A percentile compares a stretch with the other conserved stretches of the same genome.
Conservation (phyloP, 208 protist genomes). For the Trypanosoma brucei region DNA sequence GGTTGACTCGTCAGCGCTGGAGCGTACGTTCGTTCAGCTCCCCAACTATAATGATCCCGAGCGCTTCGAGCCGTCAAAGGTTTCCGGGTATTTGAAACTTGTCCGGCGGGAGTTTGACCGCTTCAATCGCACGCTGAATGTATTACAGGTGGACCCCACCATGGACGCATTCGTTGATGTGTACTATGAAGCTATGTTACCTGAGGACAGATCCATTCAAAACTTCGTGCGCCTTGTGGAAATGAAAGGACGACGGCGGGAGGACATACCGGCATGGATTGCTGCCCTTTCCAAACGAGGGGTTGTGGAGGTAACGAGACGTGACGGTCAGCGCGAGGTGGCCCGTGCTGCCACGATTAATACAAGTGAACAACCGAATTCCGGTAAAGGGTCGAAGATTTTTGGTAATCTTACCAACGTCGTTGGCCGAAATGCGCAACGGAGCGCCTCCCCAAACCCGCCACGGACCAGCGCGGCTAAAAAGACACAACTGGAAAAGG, state of each 20-base stretch:
- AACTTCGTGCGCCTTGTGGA: constrained; percentile 84
- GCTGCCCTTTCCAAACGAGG: constrained; percentile 73
- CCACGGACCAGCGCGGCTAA: not conserved
- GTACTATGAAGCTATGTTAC: constrained; percentile 77
- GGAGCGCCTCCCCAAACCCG: constrained; percentile 1
- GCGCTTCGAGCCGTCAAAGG: constrained; percentile 40
- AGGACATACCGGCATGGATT: constrained; percentile 77
- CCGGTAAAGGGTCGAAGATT: constrained; percentile 4
- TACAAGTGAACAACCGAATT: not conserved
- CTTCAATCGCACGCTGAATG: constrained; percentile 77
- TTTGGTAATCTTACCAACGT: constrained; percentile 9
- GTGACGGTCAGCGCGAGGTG: constrained; percentile 38
- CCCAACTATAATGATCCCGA: constrained; percentile 85
- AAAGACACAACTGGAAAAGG: constrained; percentile 28
- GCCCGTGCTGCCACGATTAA: constrained; percentile 11
- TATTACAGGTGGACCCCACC: constrained; percentile 77
- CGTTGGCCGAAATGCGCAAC: constrained; percentile 1
- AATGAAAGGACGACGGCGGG: constrained; percentile 74
- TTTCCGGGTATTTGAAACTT: constrained; percentile 70
- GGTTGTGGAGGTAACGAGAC: constrained; percentile 81
- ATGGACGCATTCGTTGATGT: constrained; percentile 75
- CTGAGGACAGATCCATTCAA: constrained; percentile 83
- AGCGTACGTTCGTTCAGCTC: constrained; percentile 75
- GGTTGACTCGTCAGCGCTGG: constrained; percentile 69
- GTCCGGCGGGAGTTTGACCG: constrained; percentile 79